Conservation (phyloP, 2,329 filamentous ascomycete species). For the Pseudopithomyces maydicus region DNA sequence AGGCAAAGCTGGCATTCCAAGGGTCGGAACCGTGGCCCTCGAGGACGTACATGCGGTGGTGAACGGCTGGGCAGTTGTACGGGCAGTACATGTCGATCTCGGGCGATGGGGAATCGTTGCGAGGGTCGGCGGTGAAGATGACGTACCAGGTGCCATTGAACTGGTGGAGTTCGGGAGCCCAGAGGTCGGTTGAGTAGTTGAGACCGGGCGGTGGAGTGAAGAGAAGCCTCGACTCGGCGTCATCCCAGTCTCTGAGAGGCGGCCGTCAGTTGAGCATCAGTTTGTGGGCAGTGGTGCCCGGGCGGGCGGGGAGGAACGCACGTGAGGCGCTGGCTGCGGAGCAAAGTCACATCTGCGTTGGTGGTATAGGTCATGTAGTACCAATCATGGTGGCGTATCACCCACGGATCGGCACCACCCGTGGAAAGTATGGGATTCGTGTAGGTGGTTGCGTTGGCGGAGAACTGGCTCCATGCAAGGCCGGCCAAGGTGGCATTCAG, state of each 20-base stretch:
- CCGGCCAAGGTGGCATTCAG: slow-evolving; percentile 24
- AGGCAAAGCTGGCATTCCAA: slow-evolving; percentile 51
- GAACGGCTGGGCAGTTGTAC: slow-evolving; percentile 56
- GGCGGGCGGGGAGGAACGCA: slow-evolving; percentile 13
- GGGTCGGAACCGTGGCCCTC: slow-evolving; percentile 50
- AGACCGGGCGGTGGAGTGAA: slow-evolving; percentile 49
- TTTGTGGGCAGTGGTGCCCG: not conserved
- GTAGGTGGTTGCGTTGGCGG: slow-evolving; percentile 40
- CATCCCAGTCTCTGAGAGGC: slow-evolving; percentile 45
- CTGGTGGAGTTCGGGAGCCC: slow-evolving; percentile 58
- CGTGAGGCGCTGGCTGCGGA: slow-evolving; percentile 49
- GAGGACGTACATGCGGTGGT: slow-evolving; percentile 59
- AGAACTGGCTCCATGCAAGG: slow-evolving; percentile 23
- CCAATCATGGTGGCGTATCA: slow-evolving; percentile 47
- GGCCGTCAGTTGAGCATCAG: not conserved
- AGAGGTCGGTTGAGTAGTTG: slow-evolving; percentile 55
- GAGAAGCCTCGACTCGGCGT: slow-evolving; percentile 50
- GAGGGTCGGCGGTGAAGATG: slow-evolving; percentile 59
- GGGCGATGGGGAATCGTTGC: slow-evolving; percentile 52
- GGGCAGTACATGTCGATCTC: slow-evolving; percentile 55
- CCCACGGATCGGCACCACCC: slow-evolving; percentile 53
- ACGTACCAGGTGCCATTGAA: slow-evolving; percentile 56
- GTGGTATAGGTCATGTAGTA: slow-evolving; percentile 55
- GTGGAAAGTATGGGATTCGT: slow-evolving; percentile 51
- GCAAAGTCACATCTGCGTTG: slow-evolving; percentile 50